A percentile compares a stretch with the other conserved stretches of the same genome.
These are phyloP conservation scores for Chlorociboria aeruginascens DNA, from an alignment of 495 filamentous ascomycete species.

Conservation along the genomic window DNA sequence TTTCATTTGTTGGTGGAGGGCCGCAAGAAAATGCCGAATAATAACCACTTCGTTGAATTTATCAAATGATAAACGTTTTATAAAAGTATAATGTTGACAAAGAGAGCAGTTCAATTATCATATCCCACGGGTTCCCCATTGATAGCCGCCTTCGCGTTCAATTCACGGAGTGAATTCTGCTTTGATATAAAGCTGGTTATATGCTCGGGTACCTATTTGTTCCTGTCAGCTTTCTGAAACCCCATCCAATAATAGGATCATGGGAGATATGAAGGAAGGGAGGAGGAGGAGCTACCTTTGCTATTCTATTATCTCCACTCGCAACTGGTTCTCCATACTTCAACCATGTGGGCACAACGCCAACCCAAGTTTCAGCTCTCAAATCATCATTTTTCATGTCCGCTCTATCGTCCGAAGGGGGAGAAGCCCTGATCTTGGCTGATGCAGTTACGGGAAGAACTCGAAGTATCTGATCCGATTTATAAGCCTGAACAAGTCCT, in stretches of 20 bases:
- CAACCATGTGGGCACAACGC: constrained; percentile 67
- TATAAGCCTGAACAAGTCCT: no score
- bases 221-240: neutral
- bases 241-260: neutral
- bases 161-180: constrained; percentile 10
- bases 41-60: no score
- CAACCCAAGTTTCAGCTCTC: constrained; percentile 57
- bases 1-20: no score
- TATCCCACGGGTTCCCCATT: neutral
- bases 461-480: constrained; percentile 41
- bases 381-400: constrained; percentile 55
- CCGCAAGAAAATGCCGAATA: no score
- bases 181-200: constrained; percentile 7
- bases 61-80: no score
- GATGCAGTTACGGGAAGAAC: constrained; percentile 59
- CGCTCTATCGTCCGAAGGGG: constrained; percentile 56
- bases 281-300: constrained; percentile 3
- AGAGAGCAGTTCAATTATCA: neutral
- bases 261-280: no score
- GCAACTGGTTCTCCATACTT: constrained; percentile 57
- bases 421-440: constrained; percentile 64
- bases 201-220: constrained; percentile 10
- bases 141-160: constrained; percentile 4
- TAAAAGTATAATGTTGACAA: no score
- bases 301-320: constrained; percentile 9